Evolutionary conservation across 768 basidiomycete genomes (phyloP).

Genomic region (Xanthoconium stramineum): DNA sequence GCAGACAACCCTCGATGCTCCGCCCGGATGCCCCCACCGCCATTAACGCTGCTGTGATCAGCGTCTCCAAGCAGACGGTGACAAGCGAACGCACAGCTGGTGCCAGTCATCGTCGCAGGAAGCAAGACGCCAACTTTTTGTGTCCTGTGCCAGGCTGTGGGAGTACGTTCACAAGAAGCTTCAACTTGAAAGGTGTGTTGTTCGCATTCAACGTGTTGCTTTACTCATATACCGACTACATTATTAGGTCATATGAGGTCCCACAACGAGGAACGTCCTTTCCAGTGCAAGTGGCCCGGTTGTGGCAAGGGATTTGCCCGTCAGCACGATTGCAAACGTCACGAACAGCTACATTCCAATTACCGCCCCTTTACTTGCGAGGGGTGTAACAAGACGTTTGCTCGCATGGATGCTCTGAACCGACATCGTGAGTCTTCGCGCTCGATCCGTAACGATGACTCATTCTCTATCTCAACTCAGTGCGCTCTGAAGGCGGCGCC

Average conservation of each 20-base stretch:
- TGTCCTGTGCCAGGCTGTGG: slow-evolving; percentile 83
- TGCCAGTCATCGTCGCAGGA: slow-evolving; percentile 80
- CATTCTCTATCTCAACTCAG: slow-evolving; percentile 32
- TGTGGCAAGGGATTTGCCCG: slow-evolving; percentile 92
- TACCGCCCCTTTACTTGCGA: slow-evolving; percentile 91
- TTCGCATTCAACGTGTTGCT: background rate
- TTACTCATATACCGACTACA: slow-evolving; percentile 10
- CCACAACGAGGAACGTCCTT: slow-evolving; percentile 93
- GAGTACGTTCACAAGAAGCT: slow-evolving; percentile 87
- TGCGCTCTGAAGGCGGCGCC: slow-evolving; percentile 78
- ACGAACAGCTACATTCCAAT: slow-evolving; percentile 92
- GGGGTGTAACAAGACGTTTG: slow-evolving; percentile 91
- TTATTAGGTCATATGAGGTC: slow-evolving; percentile 80
- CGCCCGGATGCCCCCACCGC: slow-evolving; percentile 19
- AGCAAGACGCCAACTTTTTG: slow-evolving; percentile 82
- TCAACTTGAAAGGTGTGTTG: slow-evolving; percentile 81
- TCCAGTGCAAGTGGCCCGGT: slow-evolving; percentile 92
- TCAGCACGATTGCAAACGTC: slow-evolving; percentile 95
- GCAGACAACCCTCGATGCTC: slow-evolving; percentile 23
- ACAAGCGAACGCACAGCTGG: slow-evolving; percentile 88
- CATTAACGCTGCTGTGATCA: slow-evolving; percentile 2
- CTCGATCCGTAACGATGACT: background rate
- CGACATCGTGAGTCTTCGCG: slow-evolving; percentile 69
- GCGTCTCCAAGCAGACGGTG: slow-evolving; percentile 72
- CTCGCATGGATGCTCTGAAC: slow-evolving; percentile 92